Evolutionary conservation across 2,329 filamentous ascomycete species (phyloP).

Genomic region (Trichoderma asperellum): DNA sequence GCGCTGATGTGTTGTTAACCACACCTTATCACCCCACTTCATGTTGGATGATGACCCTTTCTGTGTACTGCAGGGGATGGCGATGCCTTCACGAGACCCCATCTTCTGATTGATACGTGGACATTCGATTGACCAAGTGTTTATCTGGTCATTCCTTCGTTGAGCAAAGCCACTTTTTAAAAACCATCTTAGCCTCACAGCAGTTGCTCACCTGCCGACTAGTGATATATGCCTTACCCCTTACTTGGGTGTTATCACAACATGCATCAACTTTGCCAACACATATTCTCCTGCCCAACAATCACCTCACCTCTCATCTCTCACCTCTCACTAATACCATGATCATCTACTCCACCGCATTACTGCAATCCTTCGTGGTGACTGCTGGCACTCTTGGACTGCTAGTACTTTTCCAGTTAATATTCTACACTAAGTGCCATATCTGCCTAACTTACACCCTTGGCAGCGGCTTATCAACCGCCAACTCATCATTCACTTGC

Average conservation of each 20-base stretch:
- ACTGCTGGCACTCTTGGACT: not conserved
- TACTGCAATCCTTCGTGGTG: not conserved
- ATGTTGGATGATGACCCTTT: not conserved
- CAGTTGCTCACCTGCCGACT: not conserved
- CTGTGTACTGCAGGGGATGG: not conserved
- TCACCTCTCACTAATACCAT: not conserved
- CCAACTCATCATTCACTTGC: not conserved
- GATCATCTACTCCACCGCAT: not conserved
- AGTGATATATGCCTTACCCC: not conserved
- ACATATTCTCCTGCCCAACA: not conserved
- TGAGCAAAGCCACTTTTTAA: not conserved
- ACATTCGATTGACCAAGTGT: not conserved
- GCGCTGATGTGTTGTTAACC: not conserved
- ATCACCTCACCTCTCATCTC: not conserved
- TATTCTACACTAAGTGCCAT: not conserved
- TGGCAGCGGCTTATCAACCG: not conserved
- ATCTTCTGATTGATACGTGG: conserved; percentile 9
- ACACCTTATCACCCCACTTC: not conserved
- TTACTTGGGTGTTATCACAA: not conserved
- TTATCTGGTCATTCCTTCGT: not conserved
- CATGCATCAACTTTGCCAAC: conserved; percentile 6
- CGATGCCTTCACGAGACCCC: conserved; percentile 5
- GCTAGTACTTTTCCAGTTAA: not conserved
- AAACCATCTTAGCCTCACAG: not conserved
- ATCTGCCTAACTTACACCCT: not conserved